These are phyloP conservation scores for Medicago ruthenica DNA, from an alignment of 306 rosid genomes.

Conservation along the genomic window DNA sequence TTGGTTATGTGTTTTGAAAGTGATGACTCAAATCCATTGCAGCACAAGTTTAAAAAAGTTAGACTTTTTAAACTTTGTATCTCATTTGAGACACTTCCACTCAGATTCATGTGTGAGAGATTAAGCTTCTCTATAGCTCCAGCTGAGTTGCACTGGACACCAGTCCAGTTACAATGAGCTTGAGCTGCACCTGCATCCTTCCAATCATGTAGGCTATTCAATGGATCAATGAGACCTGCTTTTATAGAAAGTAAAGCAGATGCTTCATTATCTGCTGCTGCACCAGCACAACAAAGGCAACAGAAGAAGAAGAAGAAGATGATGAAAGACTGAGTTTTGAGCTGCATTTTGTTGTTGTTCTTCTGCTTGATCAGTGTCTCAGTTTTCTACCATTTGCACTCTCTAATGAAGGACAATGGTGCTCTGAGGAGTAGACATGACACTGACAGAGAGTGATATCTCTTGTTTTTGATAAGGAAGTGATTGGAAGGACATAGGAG, in stretches of 20 bases:
- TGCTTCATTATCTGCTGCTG: conserved; percentile 59
- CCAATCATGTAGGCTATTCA: conserved; percentile 70
- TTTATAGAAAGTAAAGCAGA: conserved; percentile 70
- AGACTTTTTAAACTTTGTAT: conserved; percentile 61
- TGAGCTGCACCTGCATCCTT: conserved; percentile 39
- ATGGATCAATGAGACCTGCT: conserved; percentile 67
- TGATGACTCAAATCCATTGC: conserved; percentile 72
- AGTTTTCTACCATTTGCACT: conserved; percentile 60
- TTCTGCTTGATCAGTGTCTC: conserved; percentile 41
- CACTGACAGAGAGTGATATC: conserved; percentile 36
- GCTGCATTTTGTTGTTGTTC: conserved; percentile 53
- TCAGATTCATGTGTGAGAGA: conserved; percentile 85
- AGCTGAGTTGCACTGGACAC: conserved; percentile 68
- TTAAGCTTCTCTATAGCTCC: conserved; percentile 72
- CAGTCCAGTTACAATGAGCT: conserved; percentile 78
- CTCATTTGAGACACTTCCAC: conserved; percentile 66
- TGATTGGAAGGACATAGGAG: conserved; percentile 57
- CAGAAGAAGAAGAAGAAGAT: conserved; percentile 44
- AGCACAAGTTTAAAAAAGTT: conserved; percentile 71
- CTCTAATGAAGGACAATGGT: conserved; percentile 41
- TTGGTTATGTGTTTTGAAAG: conserved; percentile 67
- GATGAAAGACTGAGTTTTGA: conserved; percentile 53
- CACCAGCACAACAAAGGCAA: conserved; percentile 49
- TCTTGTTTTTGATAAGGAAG: conserved; percentile 44
- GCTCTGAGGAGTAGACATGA: conserved; percentile 25